Evolutionary conservation across 2,329 filamentous ascomycete species (phyloP).

Genomic region (Trichoderma sp.): DNA sequence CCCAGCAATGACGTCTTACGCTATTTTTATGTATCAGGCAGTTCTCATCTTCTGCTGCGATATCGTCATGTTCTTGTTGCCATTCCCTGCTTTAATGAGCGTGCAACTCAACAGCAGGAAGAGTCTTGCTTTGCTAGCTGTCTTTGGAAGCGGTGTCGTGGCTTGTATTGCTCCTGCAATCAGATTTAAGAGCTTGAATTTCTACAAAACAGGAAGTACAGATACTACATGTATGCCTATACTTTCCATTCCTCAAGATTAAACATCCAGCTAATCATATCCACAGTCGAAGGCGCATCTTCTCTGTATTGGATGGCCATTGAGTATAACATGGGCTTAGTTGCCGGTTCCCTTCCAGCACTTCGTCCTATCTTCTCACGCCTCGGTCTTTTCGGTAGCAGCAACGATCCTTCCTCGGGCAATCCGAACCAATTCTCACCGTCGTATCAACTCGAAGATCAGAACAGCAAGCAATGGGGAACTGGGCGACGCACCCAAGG

Average conservation of each 20-base stretch:
- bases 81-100: constrained; percentile 1
- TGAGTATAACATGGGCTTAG: constrained; percentile 2
- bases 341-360: background rate
- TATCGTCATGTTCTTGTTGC: background rate
- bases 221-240: background rate
- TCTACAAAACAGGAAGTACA: background rate
- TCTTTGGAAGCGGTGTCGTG: constrained; percentile 1
- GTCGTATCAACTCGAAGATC: background rate
- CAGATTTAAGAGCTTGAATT: background rate
- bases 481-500: background rate
- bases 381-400: background rate
- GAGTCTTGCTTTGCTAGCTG: background rate
- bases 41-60: constrained; percentile 4
- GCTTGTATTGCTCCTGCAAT: background rate
- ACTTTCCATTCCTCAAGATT: too few species aligned
- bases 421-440: background rate
- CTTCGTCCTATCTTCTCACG: background rate
- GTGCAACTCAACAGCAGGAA: background rate
- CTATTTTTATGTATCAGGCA: background rate
- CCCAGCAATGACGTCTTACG: background rate
- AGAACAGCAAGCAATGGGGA: background rate
- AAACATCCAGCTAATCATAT: background rate
- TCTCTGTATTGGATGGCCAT: constrained; percentile 8
- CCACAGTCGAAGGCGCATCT: background rate
- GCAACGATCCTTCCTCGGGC: background rate